Percentiles rank a stretch among this genome's conserved stretches.
Conservation (phyloP, 2,329 filamentous ascomycete species). For the Cordyceps tenuipes region DNA sequence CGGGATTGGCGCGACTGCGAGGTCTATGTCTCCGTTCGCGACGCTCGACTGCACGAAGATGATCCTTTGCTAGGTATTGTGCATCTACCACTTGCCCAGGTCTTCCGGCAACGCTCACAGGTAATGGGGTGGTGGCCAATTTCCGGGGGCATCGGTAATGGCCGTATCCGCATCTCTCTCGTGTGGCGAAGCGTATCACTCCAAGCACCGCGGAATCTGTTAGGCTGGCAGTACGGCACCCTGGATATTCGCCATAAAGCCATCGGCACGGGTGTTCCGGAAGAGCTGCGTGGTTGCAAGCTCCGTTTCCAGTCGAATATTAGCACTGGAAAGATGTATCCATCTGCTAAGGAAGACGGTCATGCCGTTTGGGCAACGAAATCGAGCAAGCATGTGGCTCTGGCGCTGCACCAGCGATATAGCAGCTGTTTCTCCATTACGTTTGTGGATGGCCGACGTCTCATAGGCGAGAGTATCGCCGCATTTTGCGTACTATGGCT, state of each 20-base stretch:
- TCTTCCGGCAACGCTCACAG: constrained; percentile 57
- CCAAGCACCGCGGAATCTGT: constrained; percentile 46
- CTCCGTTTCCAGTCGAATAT: constrained; percentile 54
- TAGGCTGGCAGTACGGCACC: constrained; percentile 67
- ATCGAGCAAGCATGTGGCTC: constrained; percentile 31
- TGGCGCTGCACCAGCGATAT: constrained; percentile 56
- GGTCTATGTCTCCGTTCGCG: constrained; percentile 59
- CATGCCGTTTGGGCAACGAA: constrained; percentile 45
- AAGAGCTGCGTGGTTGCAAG: constrained; percentile 39
- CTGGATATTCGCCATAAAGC: constrained; percentile 51
- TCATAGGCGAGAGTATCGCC: constrained; percentile 44
- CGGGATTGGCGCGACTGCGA: constrained; percentile 60
- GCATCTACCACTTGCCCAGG: constrained; percentile 53
- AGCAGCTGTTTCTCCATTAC: constrained; percentile 46
- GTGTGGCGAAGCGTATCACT: constrained; percentile 64
- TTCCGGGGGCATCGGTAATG: constrained; percentile 64
- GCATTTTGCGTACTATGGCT: constrained; percentile 62
- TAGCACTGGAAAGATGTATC: constrained; percentile 49
- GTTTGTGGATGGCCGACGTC: constrained; percentile 30
- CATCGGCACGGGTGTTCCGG: constrained; percentile 35
- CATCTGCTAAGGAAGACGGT: constrained; percentile 25
- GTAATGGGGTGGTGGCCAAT: constrained; percentile 59
- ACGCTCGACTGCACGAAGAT: constrained; percentile 60
- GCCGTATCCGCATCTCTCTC: constrained; percentile 59
- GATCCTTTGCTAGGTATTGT: constrained; percentile 63